Base-by-base conservation (phyloP, 2,329 filamentous ascomycete species). In the Beauveria sp. region DNA sequence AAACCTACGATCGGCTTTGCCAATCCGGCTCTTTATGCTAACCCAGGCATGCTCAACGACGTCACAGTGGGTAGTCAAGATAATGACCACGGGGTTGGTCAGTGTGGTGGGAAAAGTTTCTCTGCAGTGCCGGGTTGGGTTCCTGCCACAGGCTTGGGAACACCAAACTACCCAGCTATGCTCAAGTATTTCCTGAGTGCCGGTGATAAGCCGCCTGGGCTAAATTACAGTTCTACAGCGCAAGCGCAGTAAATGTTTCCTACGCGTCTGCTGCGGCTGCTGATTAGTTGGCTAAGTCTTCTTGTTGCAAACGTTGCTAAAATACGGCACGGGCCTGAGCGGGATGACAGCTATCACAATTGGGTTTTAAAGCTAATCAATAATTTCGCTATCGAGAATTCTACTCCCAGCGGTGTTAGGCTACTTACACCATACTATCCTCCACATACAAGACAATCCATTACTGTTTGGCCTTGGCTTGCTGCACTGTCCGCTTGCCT, bases 1-100 rank as follows among this genome's bases (percentile, higher is more conserved):
- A 78, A 77, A 69, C 67, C 69, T 12, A 64, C 69, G 9, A 67
- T 77, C 7, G 75, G 75, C 8, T 78, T 77, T 51, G 34, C 60
- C 4, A 62, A 62, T 50, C 62, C 59, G 1, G 59, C 46, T 3
- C 34, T 65, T 12, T 65, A 63, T 46, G 18, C 49, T 8, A 20
- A 48, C 22, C 20, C 14, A 9, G 54, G n/a, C 2, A 9, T 52
- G 16, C 53, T 60, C 40, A 51, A 7, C 18, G 40, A 60, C 18
- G 38, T 60, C 12, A 20, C 34, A 4, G 31, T 3, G 7, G 58
- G 58, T 38, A 26, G 53, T 26, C 58, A 60, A n/a, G 20, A n/a
- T 5, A 3, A 18, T 14, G 22, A 28, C 22, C 10, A 10, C 10
- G 2, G 9, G 1, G 9, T 12, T 24, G 26, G 16, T 3, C 28